These are phyloP conservation scores for Trypanosoma cruzi DNA, from an alignment of 208 protist genomes.

Conservation along the genomic window DNA sequence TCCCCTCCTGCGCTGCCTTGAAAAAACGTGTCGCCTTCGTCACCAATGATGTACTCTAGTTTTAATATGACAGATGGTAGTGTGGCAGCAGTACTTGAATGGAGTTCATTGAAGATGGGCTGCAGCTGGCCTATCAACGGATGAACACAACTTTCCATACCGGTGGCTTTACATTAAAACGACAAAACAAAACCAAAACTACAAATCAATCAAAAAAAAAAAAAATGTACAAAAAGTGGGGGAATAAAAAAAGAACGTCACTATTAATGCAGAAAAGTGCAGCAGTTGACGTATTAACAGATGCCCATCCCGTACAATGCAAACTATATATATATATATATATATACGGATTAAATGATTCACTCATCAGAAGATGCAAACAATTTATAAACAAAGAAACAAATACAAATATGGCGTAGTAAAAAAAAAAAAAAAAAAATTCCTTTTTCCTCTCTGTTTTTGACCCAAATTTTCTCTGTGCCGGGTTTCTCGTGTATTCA, in stretches of 20 bases:
- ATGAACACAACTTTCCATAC: constrained; percentile 44
- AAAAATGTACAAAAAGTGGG: neutral
- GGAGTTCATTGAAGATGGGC: constrained; percentile 82
- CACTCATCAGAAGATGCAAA: neutral
- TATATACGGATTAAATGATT: neutral
- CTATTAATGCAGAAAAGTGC: neutral
- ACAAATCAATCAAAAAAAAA: constrained; percentile 2
- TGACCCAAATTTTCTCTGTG: too few relatives aligned
- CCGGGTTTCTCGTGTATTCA: too few relatives aligned
- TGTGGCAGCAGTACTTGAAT: constrained; percentile 35
- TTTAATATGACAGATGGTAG: constrained; percentile 78
- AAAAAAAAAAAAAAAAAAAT: too few relatives aligned
- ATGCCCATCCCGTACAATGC: neutral
- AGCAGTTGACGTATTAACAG: neutral
- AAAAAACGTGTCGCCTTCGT: constrained; percentile 84
- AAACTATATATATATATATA: constrained; percentile 9
- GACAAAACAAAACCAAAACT: constrained; percentile 3
- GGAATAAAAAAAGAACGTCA: neutral
- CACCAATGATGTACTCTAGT: constrained; percentile 86
- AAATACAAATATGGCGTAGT: constrained; percentile 1
- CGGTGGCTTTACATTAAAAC: neutral
- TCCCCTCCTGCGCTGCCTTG: constrained; percentile 49
- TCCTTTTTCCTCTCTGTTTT: neutral
- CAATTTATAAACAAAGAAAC: neutral
- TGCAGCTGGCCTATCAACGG: constrained; percentile 85